Base-by-base conservation (phyloP, 768 basidiomycete species). In the Termitomyces sp. region DNA sequence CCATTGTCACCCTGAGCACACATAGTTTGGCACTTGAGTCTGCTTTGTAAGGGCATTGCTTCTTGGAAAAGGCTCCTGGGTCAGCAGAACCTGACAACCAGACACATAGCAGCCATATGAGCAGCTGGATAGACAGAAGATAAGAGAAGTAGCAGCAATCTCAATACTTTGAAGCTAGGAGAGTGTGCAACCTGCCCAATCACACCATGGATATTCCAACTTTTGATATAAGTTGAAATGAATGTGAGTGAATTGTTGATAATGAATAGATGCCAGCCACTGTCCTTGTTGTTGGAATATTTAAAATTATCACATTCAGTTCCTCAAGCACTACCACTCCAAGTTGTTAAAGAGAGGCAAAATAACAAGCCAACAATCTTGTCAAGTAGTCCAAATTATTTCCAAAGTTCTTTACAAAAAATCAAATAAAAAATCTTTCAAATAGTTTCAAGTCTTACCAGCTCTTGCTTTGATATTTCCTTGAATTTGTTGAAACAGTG, bases 281-380 rank as follows among this genome's bases (percentile, higher is more conserved):
- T 34, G 18, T 58, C 50, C 7, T 16, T 34, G 22, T 51, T 52
- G 42, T 58, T 58, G 5, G 57, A 50, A 44, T 53, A 58, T 18
- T 11, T 13, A 1, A 58, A 13, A 22, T 51, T 12, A 34, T 58
- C 42, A 44, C 57, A 58, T 34, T 58, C 51, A 13, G 39, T 45
- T 27, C 57, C 33, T 3, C 57, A 44, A 0, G 34, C 30, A 12
- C 57, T 51, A 9, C 57, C 57, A n/a, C 57, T 51, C 51, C 57
- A 58, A 4, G 57, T 58, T 2, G 51, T 58, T 5, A 22, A 42
- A 13, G 50, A 6, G 1, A 58, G 45, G 6, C 50, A 53, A 15
- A 45, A 58, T 11, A 58, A 20, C 0, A 48, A 13, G 0, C 22
- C 58, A 27, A 58, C 52, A 18, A 58, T 45, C 1, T 53, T 27